Percentiles rank a stretch among this genome's conserved stretches.
Evolutionary conservation across 805 yeast species (phyloP).

Genomic region (Kodamaea neixiangensis): DNA sequence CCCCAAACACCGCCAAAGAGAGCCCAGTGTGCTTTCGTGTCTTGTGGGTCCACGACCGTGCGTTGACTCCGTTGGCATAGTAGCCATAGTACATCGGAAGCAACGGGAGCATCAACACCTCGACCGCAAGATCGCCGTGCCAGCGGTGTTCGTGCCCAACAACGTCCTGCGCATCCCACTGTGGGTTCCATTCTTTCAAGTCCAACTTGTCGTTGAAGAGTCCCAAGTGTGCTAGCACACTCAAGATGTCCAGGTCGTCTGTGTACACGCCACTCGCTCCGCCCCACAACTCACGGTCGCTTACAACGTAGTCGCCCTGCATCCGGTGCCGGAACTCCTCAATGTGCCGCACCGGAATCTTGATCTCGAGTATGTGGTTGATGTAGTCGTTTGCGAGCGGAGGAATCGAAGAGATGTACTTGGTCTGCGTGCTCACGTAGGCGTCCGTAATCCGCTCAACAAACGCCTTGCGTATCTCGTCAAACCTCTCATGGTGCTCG

Average conservation of each 20-base stretch:
- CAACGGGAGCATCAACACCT: constrained; percentile 66
- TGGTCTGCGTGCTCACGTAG: constrained; percentile 14
- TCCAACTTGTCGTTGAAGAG: constrained; percentile 44
- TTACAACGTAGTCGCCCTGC: constrained; percentile 31
- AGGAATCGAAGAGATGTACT: constrained; percentile 41
- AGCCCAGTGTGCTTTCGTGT: constrained; percentile 70
- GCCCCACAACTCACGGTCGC: constrained; percentile 73
- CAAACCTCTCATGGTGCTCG: constrained; percentile 30
- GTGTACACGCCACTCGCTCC: constrained; percentile 77
- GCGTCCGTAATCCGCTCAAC: constrained; percentile 14
- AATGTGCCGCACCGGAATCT: constrained; percentile 51
- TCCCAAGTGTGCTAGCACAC: constrained; percentile 77
- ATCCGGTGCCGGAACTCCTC: constrained; percentile 36
- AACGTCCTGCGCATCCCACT: constrained; percentile 30
- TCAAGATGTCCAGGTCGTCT: constrained; percentile 85
- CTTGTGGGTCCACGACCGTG: constrained; percentile 66
- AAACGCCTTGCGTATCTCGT: constrained; percentile 25
- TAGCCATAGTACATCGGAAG: constrained; percentile 65
- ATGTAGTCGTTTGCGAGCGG: constrained; percentile 41
- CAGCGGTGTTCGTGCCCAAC: constrained; percentile 10
- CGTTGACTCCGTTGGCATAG: constrained; percentile 66
- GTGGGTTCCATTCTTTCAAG: constrained; percentile 33
- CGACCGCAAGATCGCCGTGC: constrained; percentile 55
- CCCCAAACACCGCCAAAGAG: constrained; percentile 62
- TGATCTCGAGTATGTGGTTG: constrained; percentile 53